Base-by-base conservation (phyloP, 2,329 filamentous ascomycete species). In the Domatiomyces catenatus region DNA sequence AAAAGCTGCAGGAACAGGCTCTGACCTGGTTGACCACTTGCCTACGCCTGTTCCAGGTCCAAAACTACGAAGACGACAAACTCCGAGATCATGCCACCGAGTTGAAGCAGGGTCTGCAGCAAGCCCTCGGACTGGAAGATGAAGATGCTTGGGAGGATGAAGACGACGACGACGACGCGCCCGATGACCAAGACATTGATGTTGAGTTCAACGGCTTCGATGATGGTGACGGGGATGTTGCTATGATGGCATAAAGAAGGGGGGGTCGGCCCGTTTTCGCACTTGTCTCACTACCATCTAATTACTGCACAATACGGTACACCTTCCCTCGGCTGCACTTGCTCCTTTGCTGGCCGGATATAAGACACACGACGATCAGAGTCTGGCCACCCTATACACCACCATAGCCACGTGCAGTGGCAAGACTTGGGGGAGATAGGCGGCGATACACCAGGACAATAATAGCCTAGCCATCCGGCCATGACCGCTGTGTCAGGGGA, bases 1-100 rank as follows among this genome's bases (percentile, higher is more conserved):
- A 62, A 58, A 61, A 70, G 61, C 51, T 60, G 36, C 58, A 64
- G 3, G 71, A 79, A 68, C 76, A 76, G 57, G 71, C 75, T 1
- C 75, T 77, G 86, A 50, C 80, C 84, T 61, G 89, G 86, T 73
- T 96, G 46, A 80, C 79, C 51, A 85, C 84, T 61, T 86, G 86
- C 62, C 71, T 93, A 56, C 81, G 81, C 62, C 75, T 94, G n/a
- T 96, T 86, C 65, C 71, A 78, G 42, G 63, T 77, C 60, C 76
- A 92, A 59, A 81, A 90, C 48, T 96, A 95, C 64, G 89, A 71
- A 50, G 71, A 74, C 55, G 69, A 70, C 19, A 64, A 62, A 49
- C 61, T 74, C 26, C 66, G 64, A 44, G 66, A 70, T 20, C 69
- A 73, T 55, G 67, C 67, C 8, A 46, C 64, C 42, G 70, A 72